Evolutionary conservation across 495 filamentous ascomycete genomes (phyloP).

Genomic region (Cercophora sp.): DNA sequence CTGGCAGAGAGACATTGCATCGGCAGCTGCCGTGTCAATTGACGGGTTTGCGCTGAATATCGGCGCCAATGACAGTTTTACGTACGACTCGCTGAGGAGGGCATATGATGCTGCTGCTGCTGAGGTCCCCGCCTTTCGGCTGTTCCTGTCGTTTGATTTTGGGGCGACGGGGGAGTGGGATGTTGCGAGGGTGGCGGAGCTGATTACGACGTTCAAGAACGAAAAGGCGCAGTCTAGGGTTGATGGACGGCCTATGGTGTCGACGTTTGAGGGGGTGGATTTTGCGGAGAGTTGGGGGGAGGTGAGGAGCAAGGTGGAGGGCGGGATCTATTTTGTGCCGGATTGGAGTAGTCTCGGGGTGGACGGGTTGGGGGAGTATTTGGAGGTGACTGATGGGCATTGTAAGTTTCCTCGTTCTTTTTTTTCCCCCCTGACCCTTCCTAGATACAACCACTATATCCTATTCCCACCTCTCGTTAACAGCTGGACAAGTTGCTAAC

Average conservation of each 20-base stretch:
- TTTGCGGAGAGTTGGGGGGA: conserved; percentile 49
- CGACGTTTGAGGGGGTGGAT: conserved; percentile 58
- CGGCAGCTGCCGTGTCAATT: conserved; percentile 55
- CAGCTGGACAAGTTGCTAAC: neutral
- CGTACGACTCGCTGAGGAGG: conserved; percentile 39
- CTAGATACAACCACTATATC: no score
- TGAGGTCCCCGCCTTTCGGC: neutral
- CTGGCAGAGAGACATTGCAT: conserved; percentile 55
- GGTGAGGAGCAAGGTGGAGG: conserved; percentile 42
- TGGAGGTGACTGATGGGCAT: conserved; percentile 47
- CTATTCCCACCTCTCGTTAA: no score
- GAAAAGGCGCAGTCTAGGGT: conserved; percentile 48
- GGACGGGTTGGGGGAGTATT: conserved; percentile 32
- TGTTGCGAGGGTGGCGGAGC: conserved; percentile 43
- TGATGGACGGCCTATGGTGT: conserved; percentile 45
- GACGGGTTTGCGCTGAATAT: conserved; percentile 68
- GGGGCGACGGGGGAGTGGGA: conserved; percentile 45
- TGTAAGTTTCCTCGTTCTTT: no score
- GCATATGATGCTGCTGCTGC: conserved; percentile 39
- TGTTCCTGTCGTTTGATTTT: conserved; percentile 13
- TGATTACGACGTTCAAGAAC: conserved; percentile 50
- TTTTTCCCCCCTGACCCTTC: no score
- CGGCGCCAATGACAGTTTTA: conserved; percentile 45
- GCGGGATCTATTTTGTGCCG: conserved; percentile 53
- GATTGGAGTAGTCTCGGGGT: conserved; percentile 55